phyloP scores from a whole-genome alignment of 192 early-diverging fungal genomes.

The Coemansia sp. region DNA sequence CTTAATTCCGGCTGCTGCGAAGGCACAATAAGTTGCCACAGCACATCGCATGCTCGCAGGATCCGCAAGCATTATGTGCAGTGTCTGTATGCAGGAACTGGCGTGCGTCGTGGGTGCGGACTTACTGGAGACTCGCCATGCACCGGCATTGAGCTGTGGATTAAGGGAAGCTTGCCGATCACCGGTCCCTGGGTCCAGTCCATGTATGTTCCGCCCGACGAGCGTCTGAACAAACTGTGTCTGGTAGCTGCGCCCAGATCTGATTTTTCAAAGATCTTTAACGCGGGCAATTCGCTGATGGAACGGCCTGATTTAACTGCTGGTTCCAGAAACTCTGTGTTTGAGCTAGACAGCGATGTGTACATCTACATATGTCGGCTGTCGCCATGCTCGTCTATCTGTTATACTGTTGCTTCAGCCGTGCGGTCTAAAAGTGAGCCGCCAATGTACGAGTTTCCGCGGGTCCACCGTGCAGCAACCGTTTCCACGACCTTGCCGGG shows the following conservation, averaged over 20 bases:
- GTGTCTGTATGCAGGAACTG: slow-evolving; percentile 40
- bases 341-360: slow-evolving; percentile 54
- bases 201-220: slow-evolving; percentile 36
- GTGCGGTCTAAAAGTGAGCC: slow-evolving; percentile 18
- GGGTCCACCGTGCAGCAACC: slow-evolving; percentile 29
- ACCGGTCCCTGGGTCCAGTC: slow-evolving; percentile 45
- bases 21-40: slow-evolving; percentile 17
- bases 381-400: slow-evolving; percentile 30
- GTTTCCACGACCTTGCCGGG: slow-evolving; percentile 8
- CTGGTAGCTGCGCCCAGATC: slow-evolving; percentile 36
- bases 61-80: slow-evolving; percentile 31
- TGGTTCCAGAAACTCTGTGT: slow-evolving; percentile 11
- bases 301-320: slow-evolving; percentile 23
- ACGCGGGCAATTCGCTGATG: slow-evolving; percentile 15
- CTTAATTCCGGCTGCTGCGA: slow-evolving; percentile 15
- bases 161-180: slow-evolving; percentile 45
- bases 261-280: slow-evolving; percentile 12
- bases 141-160: slow-evolving; percentile 45
- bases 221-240: slow-evolving; percentile 43
- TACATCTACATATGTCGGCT: slow-evolving; percentile 48
- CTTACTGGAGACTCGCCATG: slow-evolving; percentile 7
- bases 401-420: slow-evolving; percentile 13
- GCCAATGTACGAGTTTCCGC: slow-evolving; percentile 37
- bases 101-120: slow-evolving; percentile 17
- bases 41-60: not conserved